Evolutionary conservation across 2,329 filamentous ascomycete genomes (phyloP).

Genomic region (Setomelanomma holmii): DNA sequence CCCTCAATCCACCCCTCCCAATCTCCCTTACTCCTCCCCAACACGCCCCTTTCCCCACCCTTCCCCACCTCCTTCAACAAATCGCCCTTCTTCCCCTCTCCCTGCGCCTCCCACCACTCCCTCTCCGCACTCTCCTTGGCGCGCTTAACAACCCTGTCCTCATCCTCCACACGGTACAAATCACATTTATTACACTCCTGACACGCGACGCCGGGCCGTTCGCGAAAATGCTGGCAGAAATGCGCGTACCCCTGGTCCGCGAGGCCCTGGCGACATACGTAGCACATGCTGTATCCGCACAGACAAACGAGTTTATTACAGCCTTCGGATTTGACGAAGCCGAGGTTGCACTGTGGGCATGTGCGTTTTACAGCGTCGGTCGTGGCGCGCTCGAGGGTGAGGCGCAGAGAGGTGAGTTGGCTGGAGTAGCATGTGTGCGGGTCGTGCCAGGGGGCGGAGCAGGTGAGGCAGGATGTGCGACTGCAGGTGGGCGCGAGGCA

Average conservation of each 20-base stretch:
- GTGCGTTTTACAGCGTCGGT: constrained; percentile 94
- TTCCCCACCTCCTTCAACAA: constrained; percentile 32
- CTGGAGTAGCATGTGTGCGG: constrained; percentile 91
- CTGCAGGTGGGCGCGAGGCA: constrained; percentile 75
- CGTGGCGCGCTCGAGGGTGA: constrained; percentile 90
- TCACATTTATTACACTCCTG: constrained; percentile 72
- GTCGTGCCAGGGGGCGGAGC: constrained; percentile 83
- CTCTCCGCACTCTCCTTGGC: constrained; percentile 54
- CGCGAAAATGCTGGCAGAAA: constrained; percentile 95
- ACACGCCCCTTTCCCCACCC: constrained; percentile 18
- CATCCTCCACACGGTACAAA: constrained; percentile 58
- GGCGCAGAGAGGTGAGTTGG: constrained; percentile 74
- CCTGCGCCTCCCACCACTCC: constrained; percentile 55
- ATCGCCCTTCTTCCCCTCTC: constrained; percentile 27
- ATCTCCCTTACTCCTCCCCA: constrained; percentile 14
- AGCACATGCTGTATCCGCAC: constrained; percentile 98
- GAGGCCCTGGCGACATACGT: constrained; percentile 77
- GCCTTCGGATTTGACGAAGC: constrained; percentile 90
- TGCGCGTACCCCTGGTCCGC: constrained; percentile 81
- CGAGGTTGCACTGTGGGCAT: constrained; percentile 88
- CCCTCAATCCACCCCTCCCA: constrained; percentile 31
- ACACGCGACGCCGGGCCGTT: constrained; percentile 77
- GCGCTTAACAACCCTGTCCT: constrained; percentile 50
- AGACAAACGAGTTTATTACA: constrained; percentile 98
- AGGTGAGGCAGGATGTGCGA: constrained; percentile 79